Base-by-base conservation (phyloP, 805 yeast species). In the Wickerhamomyces pijperi region DNA sequence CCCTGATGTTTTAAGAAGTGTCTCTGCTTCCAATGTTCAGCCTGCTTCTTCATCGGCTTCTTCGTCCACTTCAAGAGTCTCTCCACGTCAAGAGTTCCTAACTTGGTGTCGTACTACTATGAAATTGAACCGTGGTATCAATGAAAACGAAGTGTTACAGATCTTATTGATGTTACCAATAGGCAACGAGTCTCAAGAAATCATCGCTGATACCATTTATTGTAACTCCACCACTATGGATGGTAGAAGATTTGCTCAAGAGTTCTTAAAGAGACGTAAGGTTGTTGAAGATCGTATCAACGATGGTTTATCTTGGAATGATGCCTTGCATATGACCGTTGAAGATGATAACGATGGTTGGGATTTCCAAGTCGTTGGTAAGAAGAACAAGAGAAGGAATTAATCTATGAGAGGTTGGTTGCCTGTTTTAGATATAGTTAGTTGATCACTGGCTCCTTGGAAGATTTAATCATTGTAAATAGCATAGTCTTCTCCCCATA, bases 221-320 rank as follows among this genome's bases (percentile, higher is more conserved):
- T 78, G 92, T 19, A 82, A 86, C 43, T 82, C 94, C 32, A 73
- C 88, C 3, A 81, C 88, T 2, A 78, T 90, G 82, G 96, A 92
- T 58, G 97, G 97, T 19, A 78, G 95, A 55, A 71, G 95, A 47
- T 90, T 88, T 65, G 95, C 98, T 0, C 74, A 72, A 41, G 98
- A 92, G 54, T 92, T 92, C 57, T 67, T 81, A 55, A 82, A 79
- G 60, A 77, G 82, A 55, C 79, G 92, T 54, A 71, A 70, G 43
- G 70, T 65, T 37, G 88, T 85, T 41, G 97, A 87, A 50, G 70
- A 54, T 32, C 58, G 60, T 21, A 59, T 63, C 23, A 58, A 59
- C 36, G 70, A 73, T 42, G 68, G 73, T 8, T 66, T 74, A 47
- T 68, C 77, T 33, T 87, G 96, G 96, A 67, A 71, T 37, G 82